These are phyloP conservation scores for Vitellaria paradoxa DNA, from an alignment of 179 eudicot genomes.

Conservation along the genomic window DNA sequence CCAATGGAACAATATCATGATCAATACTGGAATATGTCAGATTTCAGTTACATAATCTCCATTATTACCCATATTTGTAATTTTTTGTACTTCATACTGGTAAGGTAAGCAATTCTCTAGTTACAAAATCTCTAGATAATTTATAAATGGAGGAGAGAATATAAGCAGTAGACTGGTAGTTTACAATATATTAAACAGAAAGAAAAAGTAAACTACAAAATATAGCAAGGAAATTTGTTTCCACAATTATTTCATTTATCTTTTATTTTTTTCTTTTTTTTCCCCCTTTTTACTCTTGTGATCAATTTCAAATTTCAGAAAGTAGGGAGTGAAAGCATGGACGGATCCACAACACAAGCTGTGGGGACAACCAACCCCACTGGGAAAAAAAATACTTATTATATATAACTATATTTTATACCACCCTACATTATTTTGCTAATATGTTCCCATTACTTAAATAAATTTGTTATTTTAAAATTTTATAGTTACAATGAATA, in stretches of 20 bases:
- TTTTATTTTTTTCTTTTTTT: not conserved
- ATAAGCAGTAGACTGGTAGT: not conserved
- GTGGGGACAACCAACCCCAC: no score
- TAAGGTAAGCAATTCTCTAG: not conserved
- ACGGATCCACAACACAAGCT: no score
- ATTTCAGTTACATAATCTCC: not conserved
- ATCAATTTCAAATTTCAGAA: not conserved
- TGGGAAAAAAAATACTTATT: no score
- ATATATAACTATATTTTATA: no score
- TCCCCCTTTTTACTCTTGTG: not conserved
- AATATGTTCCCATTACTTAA: no score
- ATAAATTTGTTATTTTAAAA: no score
- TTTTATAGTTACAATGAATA: no score
- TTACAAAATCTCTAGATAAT: not conserved
- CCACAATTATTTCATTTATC: no score
- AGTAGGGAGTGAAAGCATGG: not conserved
- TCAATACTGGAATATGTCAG: not conserved
- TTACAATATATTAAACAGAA: not conserved
- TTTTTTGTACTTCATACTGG: not conserved
- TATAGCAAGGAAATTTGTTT: not conserved
- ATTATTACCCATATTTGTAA: not conserved
- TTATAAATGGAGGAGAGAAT: not conserved
- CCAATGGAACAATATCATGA: not conserved
- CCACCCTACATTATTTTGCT: no score
- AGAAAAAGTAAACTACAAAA: not conserved